Conservation (phyloP, 2,329 filamentous ascomycete genomes). For the Penicillium expansum region DNA sequence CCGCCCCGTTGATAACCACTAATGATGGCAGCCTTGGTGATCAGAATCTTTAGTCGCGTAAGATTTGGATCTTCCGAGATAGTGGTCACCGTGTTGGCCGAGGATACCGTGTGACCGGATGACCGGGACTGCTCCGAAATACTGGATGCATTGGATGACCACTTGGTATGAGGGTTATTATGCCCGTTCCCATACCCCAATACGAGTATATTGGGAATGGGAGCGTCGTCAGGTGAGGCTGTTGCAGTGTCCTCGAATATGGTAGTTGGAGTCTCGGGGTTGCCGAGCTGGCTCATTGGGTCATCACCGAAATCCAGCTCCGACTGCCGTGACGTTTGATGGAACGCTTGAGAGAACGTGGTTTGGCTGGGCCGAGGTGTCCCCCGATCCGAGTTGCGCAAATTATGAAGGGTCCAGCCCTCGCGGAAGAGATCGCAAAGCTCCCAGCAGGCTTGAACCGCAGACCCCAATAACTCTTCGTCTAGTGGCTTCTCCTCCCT, state of each 20-base stretch:
- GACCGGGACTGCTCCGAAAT: constrained; percentile 75
- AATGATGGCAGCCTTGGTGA: constrained; percentile 82
- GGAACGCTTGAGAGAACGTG: constrained; percentile 62
- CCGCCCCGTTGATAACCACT: constrained; percentile 69
- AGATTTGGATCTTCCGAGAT: constrained; percentile 70
- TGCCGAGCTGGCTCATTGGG: constrained; percentile 26
- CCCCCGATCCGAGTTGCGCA: constrained; percentile 68
- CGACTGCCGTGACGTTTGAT: constrained; percentile 49
- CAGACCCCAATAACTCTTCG: constrained; percentile 80
- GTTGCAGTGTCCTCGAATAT: constrained; percentile 92
- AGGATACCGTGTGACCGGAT: constrained; percentile 49
- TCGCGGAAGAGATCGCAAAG: constrained; percentile 89
- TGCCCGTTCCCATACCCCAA: constrained; percentile 68
- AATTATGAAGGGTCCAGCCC: constrained; percentile 77
- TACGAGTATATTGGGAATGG: constrained; percentile 83
- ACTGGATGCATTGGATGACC: constrained; percentile 78
- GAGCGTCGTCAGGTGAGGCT: constrained; percentile 74
- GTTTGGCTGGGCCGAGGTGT: constrained; percentile 80
- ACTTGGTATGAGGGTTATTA: constrained; percentile 49
- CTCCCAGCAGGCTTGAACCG: constrained; percentile 92
- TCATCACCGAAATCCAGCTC: constrained; percentile 34
- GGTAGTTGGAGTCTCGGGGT: constrained; percentile 87
- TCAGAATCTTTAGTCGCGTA: constrained; percentile 71
- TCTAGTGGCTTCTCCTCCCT: constrained; percentile 70
- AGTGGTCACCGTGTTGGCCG: constrained; percentile 45